Conservation (phyloP, 768 basidiomycete genomes). For the Paxillus ammoniavirescens region DNA sequence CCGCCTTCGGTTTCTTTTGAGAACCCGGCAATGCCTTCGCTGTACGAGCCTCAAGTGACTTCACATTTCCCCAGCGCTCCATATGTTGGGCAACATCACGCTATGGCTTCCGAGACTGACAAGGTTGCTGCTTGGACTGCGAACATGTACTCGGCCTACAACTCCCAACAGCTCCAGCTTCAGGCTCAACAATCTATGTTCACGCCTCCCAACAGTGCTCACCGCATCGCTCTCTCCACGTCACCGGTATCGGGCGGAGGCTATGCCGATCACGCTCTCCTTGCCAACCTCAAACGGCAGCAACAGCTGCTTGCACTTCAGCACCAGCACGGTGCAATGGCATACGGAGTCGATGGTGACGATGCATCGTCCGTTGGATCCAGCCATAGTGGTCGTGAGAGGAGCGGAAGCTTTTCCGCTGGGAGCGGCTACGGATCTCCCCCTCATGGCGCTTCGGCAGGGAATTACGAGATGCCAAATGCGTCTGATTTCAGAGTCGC, state of each 20-base stretch:
- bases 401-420: conserved; percentile 38
- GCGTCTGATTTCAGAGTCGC: conserved; percentile 24
- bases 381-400: conserved; percentile 29
- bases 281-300: conserved; percentile 25
- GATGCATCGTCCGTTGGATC: conserved; percentile 40
- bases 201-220: conserved; percentile 43
- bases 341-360: conserved; percentile 35
- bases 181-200: conserved; percentile 38
- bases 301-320: conserved; percentile 34
- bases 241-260: conserved; percentile 12
- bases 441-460: conserved; percentile 23
- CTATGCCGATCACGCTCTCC: conserved; percentile 21
- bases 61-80: conserved; percentile 26
- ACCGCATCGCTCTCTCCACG: conserved; percentile 26
- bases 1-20: conserved; percentile 46
- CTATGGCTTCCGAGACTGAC: conserved; percentile 19
- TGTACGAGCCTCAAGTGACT: conserved; percentile 40
- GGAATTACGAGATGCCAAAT: conserved; percentile 36
- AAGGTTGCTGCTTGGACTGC: conserved; percentile 32
- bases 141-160: conserved; percentile 29
- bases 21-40: conserved; percentile 48
- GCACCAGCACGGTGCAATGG: conserved; percentile 25
- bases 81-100: conserved; percentile 21
- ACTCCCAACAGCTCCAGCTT: conserved; percentile 20
- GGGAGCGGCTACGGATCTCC: conserved; percentile 33